Evolutionary conservation across 2,329 filamentous ascomycete genomes (phyloP).

Genomic region (Fusarium sp.): DNA sequence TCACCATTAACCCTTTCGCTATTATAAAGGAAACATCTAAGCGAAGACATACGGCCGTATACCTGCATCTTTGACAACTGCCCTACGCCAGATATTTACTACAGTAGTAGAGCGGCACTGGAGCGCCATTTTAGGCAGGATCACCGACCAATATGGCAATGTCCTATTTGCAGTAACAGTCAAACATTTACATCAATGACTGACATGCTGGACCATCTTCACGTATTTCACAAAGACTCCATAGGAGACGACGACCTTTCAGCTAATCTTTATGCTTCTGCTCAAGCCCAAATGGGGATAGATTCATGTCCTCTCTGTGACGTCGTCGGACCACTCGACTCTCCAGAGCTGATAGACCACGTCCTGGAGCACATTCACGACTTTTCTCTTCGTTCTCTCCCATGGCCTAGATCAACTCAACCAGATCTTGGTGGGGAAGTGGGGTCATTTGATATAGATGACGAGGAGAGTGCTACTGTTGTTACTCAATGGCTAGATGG

Average conservation of each 20-base stretch:
- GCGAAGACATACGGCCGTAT: neutral
- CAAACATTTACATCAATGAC: accelerated
- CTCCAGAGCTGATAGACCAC: neutral
- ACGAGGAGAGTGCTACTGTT: neutral
- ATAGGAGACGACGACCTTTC: no score
- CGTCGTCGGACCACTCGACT: no score
- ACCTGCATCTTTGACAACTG: neutral
- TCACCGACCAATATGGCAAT: neutral
- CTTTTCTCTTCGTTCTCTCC: neutral
- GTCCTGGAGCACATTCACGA: neutral
- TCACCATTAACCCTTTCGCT: no score
- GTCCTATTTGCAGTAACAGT: accelerated
- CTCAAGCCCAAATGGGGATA: neutral
- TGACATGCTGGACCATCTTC: neutral
- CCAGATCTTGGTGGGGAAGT: neutral
- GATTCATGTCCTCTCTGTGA: neutral
- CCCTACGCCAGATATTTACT: neutral
- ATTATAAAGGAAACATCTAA: neutral
- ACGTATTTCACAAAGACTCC: no score
- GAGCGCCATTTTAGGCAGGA: neutral
- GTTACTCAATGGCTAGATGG: neutral
- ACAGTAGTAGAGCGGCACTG: neutral
- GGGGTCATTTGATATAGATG: neutral
- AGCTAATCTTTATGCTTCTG: neutral
- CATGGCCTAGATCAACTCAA: neutral